phyloP scores from a whole-genome alignment of 768 basidiomycete species.

The Lenzites betulinus region DNA sequence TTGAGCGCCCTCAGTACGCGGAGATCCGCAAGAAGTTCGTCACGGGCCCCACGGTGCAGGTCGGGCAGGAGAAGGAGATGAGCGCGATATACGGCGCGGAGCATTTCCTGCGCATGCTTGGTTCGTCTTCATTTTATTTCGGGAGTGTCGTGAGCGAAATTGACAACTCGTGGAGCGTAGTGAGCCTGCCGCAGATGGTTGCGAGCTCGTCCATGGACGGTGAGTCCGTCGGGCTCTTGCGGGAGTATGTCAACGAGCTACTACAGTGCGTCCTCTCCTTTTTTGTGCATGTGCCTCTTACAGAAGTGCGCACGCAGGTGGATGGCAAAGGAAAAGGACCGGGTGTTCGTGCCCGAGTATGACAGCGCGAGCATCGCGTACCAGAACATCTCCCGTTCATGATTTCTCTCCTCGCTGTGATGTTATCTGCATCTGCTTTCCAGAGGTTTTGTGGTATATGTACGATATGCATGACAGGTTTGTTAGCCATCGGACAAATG shows the following conservation, averaged over 20 bases:
- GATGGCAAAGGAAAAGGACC: conserved; percentile 73
- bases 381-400: conserved; percentile 81
- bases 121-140: conserved; percentile 48
- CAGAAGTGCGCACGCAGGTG: conserved; percentile 47
- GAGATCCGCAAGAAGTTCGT: conserved; percentile 72
- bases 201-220: conserved; percentile 87
- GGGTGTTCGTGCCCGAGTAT: conserved; percentile 79
- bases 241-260: conserved; percentile 90
- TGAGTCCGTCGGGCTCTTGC: conserved; percentile 78
- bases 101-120: conserved; percentile 88
- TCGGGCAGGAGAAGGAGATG: conserved; percentile 80
- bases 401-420: conserved; percentile 24
- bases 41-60: conserved; percentile 69
- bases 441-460: conserved; percentile 5
- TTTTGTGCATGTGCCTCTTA: not conserved
- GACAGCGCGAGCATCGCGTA: conserved; percentile 75
- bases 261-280: conserved; percentile 57
- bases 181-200: conserved; percentile 91
- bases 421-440: no score
- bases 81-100: conserved; percentile 92
- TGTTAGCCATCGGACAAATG: no score
- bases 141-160: no score
- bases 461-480: not conserved
- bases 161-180: no score
- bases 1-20: conserved; percentile 92